Base-by-base conservation (phyloP, 2,329 filamentous ascomycete species). In the Claviceps spartinae region DNA sequence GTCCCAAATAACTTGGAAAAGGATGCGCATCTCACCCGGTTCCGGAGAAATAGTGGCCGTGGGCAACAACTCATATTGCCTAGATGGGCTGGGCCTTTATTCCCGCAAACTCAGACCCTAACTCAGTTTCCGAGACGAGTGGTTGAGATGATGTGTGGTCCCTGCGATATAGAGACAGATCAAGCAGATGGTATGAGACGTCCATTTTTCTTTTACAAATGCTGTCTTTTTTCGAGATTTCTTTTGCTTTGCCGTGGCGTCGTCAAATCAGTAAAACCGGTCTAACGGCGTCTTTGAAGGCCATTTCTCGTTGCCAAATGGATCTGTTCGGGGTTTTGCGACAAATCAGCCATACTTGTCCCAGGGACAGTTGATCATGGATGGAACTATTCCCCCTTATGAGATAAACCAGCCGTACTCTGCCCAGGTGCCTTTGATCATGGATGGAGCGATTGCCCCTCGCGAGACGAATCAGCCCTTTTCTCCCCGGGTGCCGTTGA, bases 281-380 rank as follows among this genome's bases (percentile, higher is more conserved):
- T 46, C 47, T 52, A 22, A 54, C 11, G 16, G 18, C 4, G 8
- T 13, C 16, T 53, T 14, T 22, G 13, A 48, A 70, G 69, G 63
- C 16, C 71, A 71, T 51, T 62, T 67, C 51, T 56, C 62, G 22
- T 54, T 69, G 24, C 58, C 60, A 5, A 56, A 57, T 40, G 51
- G 60, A 26, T 56, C 57, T 13, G 46, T 59, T 4, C 56, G 56
- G n/a, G 58, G 60, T 34, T 63, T 66, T 54, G 63, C 59, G 7
- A 53, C 62, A 11, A 62, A 59, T 37, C 58, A 60, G 22, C 62
- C 67, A 8, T 71, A 69, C 9, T 30, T 30, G 3, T 30, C 26
- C 26, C 26, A 30, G 26, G 26, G 8, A 3, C 26, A 30, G 8
- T 30, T 30, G 26, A 30, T 9, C 1, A 30, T 30, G 26, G 26